Evolutionary conservation across 2,329 filamentous ascomycete species (phyloP), one percentile per base, ranked within the genome.

Genomic region (Passalora sequoiae): DNA sequence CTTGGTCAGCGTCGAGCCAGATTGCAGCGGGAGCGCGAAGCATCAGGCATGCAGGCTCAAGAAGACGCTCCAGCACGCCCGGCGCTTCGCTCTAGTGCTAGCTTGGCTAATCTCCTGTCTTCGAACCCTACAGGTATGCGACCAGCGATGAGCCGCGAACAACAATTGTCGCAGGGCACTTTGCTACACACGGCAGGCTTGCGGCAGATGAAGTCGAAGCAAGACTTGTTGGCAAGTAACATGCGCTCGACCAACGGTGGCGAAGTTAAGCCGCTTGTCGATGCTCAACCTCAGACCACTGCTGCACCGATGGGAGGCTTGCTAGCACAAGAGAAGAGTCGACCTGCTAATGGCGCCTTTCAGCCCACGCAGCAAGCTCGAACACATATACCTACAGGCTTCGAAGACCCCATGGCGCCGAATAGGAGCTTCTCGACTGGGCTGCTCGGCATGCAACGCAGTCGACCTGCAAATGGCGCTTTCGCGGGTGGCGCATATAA

Each of bases 1-100:
- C 71, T 92, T 0, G 86, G 85, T 7, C 84, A 91, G 62, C 80
- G 86, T 8, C 80, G 85, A 1, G 80, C 79, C 20, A 77, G 86
- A 19, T 71, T 92, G 1, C 84, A 89, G 61, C 80, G 81, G 19
- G 81, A 85, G 63, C 81, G 81, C 5, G 75, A 78, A 20, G 61
- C 57, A 15, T 50, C 53, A 15, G 58, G 49, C 22, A 49, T 52
- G 5, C 32, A 49, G 17, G 40, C 49, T 6, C 31, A 35, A 13
- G 35, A 49, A n/a, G 76, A 77, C 51, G 76, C 78, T 5, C 20
- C 19, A 62, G 69, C 66, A 30, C 61, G 63, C 41, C 61, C 59
- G 22, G 55, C 49, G 3, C 60, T 63, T 3, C 59, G 72, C 8
- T 52, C 55, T 10, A 63, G 65, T 7, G 62, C 65, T 2, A 69